Evolutionary conservation across 768 basidiomycete genomes (phyloP).

Genomic region (Amylocystis lapponica): DNA sequence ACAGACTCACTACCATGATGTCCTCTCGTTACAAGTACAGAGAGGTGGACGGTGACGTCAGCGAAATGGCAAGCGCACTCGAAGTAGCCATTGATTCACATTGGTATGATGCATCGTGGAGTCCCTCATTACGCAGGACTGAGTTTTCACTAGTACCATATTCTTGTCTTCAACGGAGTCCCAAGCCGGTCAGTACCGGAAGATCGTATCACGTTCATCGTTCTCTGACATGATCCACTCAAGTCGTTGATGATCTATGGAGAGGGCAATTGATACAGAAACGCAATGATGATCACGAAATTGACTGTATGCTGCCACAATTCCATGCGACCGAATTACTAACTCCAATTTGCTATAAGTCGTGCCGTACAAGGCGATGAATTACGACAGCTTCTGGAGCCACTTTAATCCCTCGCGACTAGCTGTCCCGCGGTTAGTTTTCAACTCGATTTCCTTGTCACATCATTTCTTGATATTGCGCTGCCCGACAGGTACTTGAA

Average conservation of each 20-base stretch:
- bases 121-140: neutral
- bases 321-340: neutral
- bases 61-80: constrained; percentile 69
- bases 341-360: constrained; percentile 37
- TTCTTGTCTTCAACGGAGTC: constrained; percentile 84
- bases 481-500: constrained; percentile 67
- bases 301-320: constrained; percentile 56
- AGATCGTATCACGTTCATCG: neutral
- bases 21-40: constrained; percentile 68
- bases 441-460: neutral
- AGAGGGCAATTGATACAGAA: constrained; percentile 75
- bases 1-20: constrained; percentile 66
- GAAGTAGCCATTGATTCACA: constrained; percentile 92
- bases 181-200: constrained; percentile 55
- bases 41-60: constrained; percentile 70
- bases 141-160: constrained; percentile 46
- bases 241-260: constrained; percentile 83
- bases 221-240: neutral
- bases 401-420: constrained; percentile 75
- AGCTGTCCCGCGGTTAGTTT: constrained; percentile 63
- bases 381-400: constrained; percentile 52
- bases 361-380: constrained; percentile 55
- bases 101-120: constrained; percentile 43
- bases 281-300: constrained; percentile 66
- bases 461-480: neutral